Base-by-base conservation (phyloP, 129 eudicot genomes). In the Lactuca saligna region DNA sequence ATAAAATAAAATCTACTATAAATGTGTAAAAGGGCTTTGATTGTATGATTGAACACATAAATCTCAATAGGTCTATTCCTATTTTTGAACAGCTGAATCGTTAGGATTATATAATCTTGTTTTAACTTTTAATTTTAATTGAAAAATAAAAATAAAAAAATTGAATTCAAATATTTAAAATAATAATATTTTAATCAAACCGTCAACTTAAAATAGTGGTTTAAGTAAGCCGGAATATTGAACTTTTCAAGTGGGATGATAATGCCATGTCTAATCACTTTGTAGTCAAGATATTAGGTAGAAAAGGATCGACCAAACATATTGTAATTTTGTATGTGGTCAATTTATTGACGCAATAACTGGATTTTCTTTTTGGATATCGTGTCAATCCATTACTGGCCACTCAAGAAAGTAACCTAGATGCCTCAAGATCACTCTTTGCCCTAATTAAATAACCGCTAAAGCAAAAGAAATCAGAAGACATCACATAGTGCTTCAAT, bases 201-300 rank as follows among this genome's bases (percentile, higher is more conserved):
- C 32, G 42, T 67, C 3, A 48, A 66, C 59, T 2, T 20, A 34
- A 57, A 17, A 75, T 17, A 56, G 54, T 15, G 54, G 68, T 39
- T 42, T 76, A 61, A 41, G 61, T 61, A 76, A 51, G 80, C 33
- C 50, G 54, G 16, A 29, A 69, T 9, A 51, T 48, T 34, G 6
- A 53, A 61, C 75, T 76, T 68, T 68, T 31, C 70, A 17, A 69
- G 80, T 76, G 80, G 70, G 58, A 61, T 68, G 54, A 76, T 76
- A 76, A 51, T 76, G 81, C 71, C 64, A 76, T 69, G 81, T 76
- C 81, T 76, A 76, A 68, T 76, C 76, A 76, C 65, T 13, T 54
- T 61, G 70, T 53, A 17, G 72, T 75, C 73, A 54, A 70, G 46
- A 54, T 51, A 51, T 61, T 69, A 42, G 65, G 71, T 71, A 76